These are phyloP conservation scores for Malus orientalis DNA, from an alignment of 306 rosid species.

Conservation along the genomic window DNA sequence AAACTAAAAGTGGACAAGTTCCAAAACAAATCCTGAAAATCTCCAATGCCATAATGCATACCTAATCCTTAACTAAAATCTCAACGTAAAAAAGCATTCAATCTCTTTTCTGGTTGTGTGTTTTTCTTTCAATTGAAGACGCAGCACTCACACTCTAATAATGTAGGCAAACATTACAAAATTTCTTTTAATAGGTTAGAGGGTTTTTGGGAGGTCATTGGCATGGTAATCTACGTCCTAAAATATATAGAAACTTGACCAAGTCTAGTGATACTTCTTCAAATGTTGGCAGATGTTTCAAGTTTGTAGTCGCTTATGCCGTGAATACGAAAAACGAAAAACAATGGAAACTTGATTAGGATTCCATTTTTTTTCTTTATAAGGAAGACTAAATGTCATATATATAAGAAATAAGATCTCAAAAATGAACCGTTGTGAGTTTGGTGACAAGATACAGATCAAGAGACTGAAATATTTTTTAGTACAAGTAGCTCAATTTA, in stretches of 20 bases:
- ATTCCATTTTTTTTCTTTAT: not conserved
- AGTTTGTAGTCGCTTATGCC: not conserved
- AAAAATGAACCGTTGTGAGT: not conserved
- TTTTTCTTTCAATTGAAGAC: not conserved
- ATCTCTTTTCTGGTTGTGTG: not conserved
- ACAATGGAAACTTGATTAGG: not conserved
- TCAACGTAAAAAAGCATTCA: not conserved
- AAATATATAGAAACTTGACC: too few species aligned
- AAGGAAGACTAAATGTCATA: not conserved
- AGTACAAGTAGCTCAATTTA: too few species aligned
- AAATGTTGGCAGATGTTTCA: not conserved
- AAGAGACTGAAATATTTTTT: not conserved
- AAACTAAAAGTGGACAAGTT: not conserved
- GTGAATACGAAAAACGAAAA: not conserved
- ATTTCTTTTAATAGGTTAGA: too few species aligned
- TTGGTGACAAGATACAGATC: not conserved
- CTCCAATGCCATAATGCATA: not conserved
- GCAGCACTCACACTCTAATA: not conserved
- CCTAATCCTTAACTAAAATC: constrained; percentile 1
- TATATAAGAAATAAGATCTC: not conserved
- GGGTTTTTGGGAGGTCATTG: not conserved
- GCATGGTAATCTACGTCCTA: not conserved
- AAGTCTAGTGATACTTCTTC: not conserved
- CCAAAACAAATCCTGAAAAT: not conserved
- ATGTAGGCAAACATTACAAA: too few species aligned